These are phyloP conservation scores for Cicer chorassanicum DNA, from an alignment of 306 rosid genomes.

Conservation along the genomic window DNA sequence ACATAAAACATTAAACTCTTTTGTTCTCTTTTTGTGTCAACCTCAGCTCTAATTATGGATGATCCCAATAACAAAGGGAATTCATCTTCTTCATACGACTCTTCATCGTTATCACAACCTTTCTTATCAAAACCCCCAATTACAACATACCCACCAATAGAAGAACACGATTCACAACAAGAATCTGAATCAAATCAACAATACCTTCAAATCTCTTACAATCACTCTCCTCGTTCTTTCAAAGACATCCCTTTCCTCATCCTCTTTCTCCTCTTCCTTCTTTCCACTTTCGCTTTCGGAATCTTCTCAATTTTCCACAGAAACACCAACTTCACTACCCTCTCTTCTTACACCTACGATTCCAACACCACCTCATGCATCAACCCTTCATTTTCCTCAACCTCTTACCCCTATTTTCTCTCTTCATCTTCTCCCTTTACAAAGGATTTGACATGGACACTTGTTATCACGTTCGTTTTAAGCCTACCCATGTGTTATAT, in stretches of 20 bases:
- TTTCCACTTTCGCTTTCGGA: constrained; percentile 75
- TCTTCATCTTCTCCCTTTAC: constrained; percentile 51
- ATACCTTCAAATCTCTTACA: constrained; percentile 78
- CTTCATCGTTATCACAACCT: constrained; percentile 57
- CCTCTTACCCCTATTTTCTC: constrained; percentile 11
- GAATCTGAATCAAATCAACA: constrained; percentile 67
- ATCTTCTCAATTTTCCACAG: constrained; percentile 71
- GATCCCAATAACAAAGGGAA: constrained; percentile 56
- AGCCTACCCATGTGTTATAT: constrained; percentile 70
- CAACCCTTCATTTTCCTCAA: constrained; percentile 7
- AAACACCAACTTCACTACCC: constrained; percentile 52
- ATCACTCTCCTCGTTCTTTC: constrained; percentile 65
- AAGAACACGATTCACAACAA: constrained; percentile 47
- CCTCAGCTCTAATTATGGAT: constrained; percentile 47
- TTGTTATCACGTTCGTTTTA: constrained; percentile 65
- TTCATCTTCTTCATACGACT: constrained; percentile 45
- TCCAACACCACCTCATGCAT: constrained; percentile 63
- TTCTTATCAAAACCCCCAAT: constrained; percentile 59
- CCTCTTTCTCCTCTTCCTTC: constrained; percentile 65
- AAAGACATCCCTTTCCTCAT: constrained; percentile 77
- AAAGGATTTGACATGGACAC: constrained; percentile 69
- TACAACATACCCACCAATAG: constrained; percentile 38
- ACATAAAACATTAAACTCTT: not conserved
- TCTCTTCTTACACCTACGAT: constrained; percentile 67
- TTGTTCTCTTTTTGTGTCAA: not conserved